Evolutionary conservation across 805 yeast genomes (phyloP).

Genomic region (Candida suzukii): DNA sequence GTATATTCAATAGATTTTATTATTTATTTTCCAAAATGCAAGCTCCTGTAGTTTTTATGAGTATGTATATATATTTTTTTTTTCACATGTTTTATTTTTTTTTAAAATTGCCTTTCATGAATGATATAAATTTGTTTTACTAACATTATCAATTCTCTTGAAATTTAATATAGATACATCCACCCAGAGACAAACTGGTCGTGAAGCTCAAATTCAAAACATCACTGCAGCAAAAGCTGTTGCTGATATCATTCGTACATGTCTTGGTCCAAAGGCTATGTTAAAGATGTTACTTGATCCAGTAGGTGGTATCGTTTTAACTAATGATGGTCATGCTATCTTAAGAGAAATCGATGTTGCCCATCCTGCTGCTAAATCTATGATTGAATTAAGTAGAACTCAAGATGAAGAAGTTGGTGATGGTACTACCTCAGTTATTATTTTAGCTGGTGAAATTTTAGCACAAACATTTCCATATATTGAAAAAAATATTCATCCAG

Average conservation of each 20-base stretch:
- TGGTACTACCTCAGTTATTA: conserved; percentile 96
- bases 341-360: conserved; percentile 94
- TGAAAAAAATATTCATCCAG: conserved; percentile 95
- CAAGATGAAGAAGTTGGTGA: conserved; percentile 99
- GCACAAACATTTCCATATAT: conserved; percentile 93
- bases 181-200: conserved; percentile 90
- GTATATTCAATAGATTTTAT: too few relatives aligned
- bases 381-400: conserved; percentile 94
- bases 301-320: conserved; percentile 90
- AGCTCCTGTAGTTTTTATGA: conserved; percentile 80
- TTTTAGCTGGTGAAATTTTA: conserved; percentile 92
- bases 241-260: conserved; percentile 94
- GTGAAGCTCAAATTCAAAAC: conserved; percentile 94
- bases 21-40: conserved; percentile 38
- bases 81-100: too few relatives aligned
- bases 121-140: too few relatives aligned
- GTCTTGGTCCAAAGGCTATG: conserved; percentile 99
- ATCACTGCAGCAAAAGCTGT: conserved; percentile 99
- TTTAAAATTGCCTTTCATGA: too few relatives aligned
- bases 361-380: conserved; percentile 98
- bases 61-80: conserved; percentile 21
- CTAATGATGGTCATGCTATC: conserved; percentile 98
- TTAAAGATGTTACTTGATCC: conserved; percentile 96
- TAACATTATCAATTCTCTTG: background rate
- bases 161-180: conserved; percentile 64